Conservation (phyloP, 345 rosid species). For the Eucalyptus curtisii region DNA sequence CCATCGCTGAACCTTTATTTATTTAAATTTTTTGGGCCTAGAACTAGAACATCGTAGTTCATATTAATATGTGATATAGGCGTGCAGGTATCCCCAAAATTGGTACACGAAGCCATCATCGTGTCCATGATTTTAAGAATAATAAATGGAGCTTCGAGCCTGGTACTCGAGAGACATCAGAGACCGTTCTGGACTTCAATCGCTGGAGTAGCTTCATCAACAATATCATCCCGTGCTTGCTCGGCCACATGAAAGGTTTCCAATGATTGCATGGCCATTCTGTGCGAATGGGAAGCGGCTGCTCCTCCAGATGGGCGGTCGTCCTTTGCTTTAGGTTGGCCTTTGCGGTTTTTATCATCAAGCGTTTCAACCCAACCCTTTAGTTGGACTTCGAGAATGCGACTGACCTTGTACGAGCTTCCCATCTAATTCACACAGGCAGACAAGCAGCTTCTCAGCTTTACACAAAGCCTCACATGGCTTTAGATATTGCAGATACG, state of each 20-base stretch:
- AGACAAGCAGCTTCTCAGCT: background rate
- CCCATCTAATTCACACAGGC: conserved; percentile 44
- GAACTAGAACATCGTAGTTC: background rate
- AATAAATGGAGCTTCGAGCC: background rate
- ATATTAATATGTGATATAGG: background rate
- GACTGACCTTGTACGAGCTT: conserved; percentile 23
- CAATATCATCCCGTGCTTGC: conserved; percentile 2
- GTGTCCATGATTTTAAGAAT: background rate
- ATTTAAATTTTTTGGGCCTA: background rate
- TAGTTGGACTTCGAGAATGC: no score
- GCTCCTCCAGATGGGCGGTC: conserved; percentile 5
- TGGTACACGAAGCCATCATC: background rate
- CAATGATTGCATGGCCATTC: background rate
- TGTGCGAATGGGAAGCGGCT: background rate
- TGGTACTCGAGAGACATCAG: background rate
- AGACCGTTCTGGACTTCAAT: background rate
- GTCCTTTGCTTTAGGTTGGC: background rate
- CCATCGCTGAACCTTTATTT: background rate
- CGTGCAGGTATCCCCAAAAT: background rate
- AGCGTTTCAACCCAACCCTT: background rate
- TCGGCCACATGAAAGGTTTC: background rate
- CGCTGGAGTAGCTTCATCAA: background rate
- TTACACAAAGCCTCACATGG: background rate
- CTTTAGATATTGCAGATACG: background rate
- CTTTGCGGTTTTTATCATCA: background rate